Percentiles rank a stretch among this genome's conserved stretches.
phyloP scores from a whole-genome alignment of 805 yeast species.

The Komagataella phaffii region DNA sequence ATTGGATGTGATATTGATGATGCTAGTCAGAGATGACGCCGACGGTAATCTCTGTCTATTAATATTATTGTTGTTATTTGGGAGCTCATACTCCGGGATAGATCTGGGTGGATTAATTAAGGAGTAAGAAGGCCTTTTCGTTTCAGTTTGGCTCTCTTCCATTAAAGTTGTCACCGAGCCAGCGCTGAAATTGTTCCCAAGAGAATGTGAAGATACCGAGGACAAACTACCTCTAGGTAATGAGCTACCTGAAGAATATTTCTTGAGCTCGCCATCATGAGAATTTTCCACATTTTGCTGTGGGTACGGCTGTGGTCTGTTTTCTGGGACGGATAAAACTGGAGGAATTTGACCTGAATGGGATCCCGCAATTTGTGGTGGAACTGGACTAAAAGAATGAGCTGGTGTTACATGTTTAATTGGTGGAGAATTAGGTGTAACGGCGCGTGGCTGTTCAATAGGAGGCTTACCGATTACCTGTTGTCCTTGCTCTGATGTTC shows the following conservation, averaged over 20 bases:
- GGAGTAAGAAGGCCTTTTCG: conserved; percentile 7
- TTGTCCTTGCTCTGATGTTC: neutral
- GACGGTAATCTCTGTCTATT: neutral
- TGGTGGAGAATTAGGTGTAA: neutral
- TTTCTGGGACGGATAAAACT: neutral
- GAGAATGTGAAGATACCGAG: neutral
- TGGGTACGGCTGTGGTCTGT: neutral
- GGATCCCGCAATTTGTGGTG: neutral
- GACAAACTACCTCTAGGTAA: neutral
- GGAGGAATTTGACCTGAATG: neutral
- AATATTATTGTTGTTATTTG: neutral
- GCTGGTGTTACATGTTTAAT: neutral
- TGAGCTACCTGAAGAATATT: neutral
- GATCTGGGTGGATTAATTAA: conserved; percentile 16
- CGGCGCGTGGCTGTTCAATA: neutral
- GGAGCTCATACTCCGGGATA: conserved; percentile 6
- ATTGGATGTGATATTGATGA: neutral
- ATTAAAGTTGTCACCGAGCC: conserved; percentile 50
- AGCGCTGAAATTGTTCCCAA: neutral
- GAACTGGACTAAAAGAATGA: neutral
- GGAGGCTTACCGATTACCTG: neutral
- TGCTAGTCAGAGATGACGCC: neutral
- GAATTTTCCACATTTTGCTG: neutral
- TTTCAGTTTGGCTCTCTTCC: conserved; percentile 34
- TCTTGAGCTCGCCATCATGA: neutral